Base-by-base conservation (phyloP, 108 stramenopile genomes). In the Cyclotella atomus region DNA sequence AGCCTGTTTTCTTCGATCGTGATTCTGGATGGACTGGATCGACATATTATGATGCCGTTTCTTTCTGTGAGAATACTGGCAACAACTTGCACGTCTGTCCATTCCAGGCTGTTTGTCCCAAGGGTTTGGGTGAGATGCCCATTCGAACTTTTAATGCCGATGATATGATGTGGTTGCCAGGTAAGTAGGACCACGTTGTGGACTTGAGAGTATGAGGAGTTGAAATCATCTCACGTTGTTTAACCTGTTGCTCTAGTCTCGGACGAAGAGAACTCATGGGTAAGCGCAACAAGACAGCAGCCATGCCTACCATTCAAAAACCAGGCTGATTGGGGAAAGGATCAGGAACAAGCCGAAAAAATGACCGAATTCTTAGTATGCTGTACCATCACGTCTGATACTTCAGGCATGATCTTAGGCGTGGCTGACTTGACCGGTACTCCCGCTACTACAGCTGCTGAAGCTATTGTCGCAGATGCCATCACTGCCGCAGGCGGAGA, bases 11-110 rank as follows among this genome's bases (percentile, higher is more conserved):
- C 27, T 56, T 38, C 27, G 27, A 44, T 4, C 55, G 69, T 2
- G 14, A 38, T 8, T 2, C 33, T 0, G 69, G 69, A 59, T 70
- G 69, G 69, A 25, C 16, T 56, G 69, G 54, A 54, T 29, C n/a
- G n/a, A 70, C 69, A 1, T 70, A 70, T 44, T 1, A 4, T 5
- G 69, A 57, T 15, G 69, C 69, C 23, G 35, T 36, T 2, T 5
- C 43, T 20, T 70, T 29, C 36, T 70, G 69, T 35, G 56, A 29
- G 12, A 14, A 33, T 6, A 57, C 4, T 28, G 36, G 12, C 35
- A 20, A 32, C 6, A 65, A 30, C n/a, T 57, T 52, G 16, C 12
- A 19, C 2, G 20, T 53, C 2, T 70, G 68, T 70, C 68, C 68
- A 32, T 53, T 46, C 28, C 8, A 67, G 5, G 65, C 50, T 3